A percentile compares a stretch with the other conserved stretches of the same genome.
These are phyloP conservation scores for Metschnikowia bowlesiae DNA, from an alignment of 805 yeast species.

Conservation along the genomic window DNA sequence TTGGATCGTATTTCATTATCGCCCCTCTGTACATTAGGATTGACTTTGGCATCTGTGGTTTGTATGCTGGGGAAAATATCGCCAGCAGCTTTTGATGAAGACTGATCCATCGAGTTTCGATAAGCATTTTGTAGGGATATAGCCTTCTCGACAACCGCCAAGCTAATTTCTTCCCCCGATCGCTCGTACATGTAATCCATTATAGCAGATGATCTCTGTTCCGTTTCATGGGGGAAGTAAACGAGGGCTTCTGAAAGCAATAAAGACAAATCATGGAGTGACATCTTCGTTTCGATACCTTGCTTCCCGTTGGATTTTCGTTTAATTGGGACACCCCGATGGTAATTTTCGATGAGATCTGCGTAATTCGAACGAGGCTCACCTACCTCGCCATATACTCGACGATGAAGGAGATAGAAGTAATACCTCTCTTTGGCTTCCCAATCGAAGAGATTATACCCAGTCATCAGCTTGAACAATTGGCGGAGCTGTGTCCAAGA, in stretches of 20 bases:
- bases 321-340: neutral
- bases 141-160: neutral
- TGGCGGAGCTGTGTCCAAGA: slow-evolving; percentile 16
- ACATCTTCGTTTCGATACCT: neutral
- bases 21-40: neutral
- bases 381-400: slow-evolving; percentile 13
- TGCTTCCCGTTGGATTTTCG: too few species aligned
- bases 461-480: slow-evolving; percentile 8
- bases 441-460: slow-evolving; percentile 12
- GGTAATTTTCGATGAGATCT: slow-evolving; percentile 8
- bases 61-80: neutral
- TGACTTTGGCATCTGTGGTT: neutral
- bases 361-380: slow-evolving; percentile 14
- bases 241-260: neutral
- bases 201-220: neutral
- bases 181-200: neutral
- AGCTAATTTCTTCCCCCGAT: neutral
- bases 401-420: slow-evolving; percentile 13
- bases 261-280: too few species aligned
- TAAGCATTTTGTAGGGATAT: neutral
- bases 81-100: neutral
- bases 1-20: neutral
- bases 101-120: neutral
- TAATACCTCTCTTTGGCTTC: slow-evolving; percentile 15
- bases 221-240: neutral